phyloP scores from a whole-genome alignment of 768 basidiomycete species.

The Suillus variegatus region DNA sequence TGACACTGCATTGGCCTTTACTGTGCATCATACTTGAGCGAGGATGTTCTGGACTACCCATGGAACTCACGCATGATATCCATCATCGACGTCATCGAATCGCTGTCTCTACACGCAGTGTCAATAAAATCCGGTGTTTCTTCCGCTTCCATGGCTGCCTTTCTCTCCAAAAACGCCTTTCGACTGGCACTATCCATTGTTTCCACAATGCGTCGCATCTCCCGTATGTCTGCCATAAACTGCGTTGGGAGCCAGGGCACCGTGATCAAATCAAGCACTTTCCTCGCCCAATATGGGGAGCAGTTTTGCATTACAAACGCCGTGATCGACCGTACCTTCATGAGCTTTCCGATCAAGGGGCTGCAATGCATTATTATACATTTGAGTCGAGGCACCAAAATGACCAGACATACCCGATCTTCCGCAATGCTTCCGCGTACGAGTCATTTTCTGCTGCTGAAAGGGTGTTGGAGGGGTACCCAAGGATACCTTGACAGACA shows the following conservation, averaged over 20 bases:
- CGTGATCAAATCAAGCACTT: constrained; percentile 22
- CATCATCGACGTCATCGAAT: constrained; percentile 29
- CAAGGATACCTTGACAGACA: constrained; percentile 50
- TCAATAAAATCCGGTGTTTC: constrained; percentile 16
- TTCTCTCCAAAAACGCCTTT: constrained; percentile 40
- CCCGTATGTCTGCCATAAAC: constrained; percentile 36
- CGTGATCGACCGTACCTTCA: constrained; percentile 32
- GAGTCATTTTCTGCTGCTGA: constrained; percentile 15
- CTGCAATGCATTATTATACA: constrained; percentile 14
- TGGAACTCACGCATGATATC: constrained; percentile 45
- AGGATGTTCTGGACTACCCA: not conserved
- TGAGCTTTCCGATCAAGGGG: constrained; percentile 22
- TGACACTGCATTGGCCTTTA: constrained; percentile 40
- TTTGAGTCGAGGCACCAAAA: not conserved
- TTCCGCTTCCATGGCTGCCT: constrained; percentile 24
- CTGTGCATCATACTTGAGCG: constrained; percentile 18
- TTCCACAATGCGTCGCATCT: constrained; percentile 48
- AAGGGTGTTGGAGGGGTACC: constrained; percentile 36
- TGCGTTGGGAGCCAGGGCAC: not conserved
- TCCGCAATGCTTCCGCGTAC: constrained; percentile 24
- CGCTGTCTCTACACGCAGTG: constrained; percentile 14
- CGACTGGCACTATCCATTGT: constrained; percentile 45
- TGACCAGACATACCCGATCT: constrained; percentile 29
- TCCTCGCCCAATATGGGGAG: constrained; percentile 32
- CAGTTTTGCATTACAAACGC: constrained; percentile 29